These are phyloP conservation scores for Sextonia rubra DNA, from an alignment of 164 flowering plant species.

Conservation along the genomic window DNA sequence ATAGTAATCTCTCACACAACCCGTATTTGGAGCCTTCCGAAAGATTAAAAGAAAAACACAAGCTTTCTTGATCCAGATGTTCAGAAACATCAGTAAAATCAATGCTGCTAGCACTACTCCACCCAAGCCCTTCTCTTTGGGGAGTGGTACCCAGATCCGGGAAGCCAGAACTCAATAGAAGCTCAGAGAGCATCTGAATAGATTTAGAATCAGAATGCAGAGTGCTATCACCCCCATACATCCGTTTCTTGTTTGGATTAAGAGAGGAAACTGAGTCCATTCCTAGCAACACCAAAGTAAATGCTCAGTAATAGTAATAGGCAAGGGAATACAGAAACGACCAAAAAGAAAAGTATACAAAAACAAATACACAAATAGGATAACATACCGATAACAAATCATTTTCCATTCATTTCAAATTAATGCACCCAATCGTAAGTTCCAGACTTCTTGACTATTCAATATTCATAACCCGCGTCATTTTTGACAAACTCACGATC, in stretches of 20 bases:
- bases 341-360: background rate
- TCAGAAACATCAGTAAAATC: conserved; percentile 67
- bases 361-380: background rate
- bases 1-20: conserved; percentile 65
- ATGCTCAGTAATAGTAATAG: background rate
- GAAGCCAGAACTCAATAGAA: conserved; percentile 15
- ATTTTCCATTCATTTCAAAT: background rate
- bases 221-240: background rate
- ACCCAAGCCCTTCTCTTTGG: conserved; percentile 38
- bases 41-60: conserved; percentile 19
- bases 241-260: conserved; percentile 7
- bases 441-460: background rate
- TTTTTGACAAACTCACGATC: too few relatives aligned
- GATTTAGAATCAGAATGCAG: conserved; percentile 13
- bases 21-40: conserved; percentile 56
- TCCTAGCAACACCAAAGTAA: background rate
- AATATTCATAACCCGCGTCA: too few relatives aligned
- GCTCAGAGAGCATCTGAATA: conserved; percentile 5
- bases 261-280: conserved; percentile 5
- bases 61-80: conserved; percentile 42
- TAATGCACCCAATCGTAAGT: background rate
- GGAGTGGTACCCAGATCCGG: conserved; percentile 34
- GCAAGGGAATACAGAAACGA: background rate
- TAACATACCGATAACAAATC: background rate
- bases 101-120: conserved; percentile 61